Base-by-base conservation (phyloP, 768 basidiomycete species). In the Rhizopogon salebrosus region DNA sequence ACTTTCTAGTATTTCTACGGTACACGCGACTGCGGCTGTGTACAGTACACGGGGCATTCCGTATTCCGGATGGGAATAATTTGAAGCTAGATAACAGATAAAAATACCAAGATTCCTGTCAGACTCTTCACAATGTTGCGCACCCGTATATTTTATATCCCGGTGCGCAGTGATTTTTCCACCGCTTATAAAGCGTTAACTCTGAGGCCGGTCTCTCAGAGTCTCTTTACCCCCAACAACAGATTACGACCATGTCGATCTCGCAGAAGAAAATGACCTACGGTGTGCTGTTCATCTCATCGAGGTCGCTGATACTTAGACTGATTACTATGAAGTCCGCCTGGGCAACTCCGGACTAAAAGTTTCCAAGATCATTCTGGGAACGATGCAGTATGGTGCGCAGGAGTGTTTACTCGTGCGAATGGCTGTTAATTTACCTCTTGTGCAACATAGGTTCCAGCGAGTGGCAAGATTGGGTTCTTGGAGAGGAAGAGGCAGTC, bases 261-360 rank as follows among this genome's bases (percentile, higher is more conserved):
- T n/a, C n/a, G 3, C 50, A 48, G 27, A 51, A 51, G 27, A 18
- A 26, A 48, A 51, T 51, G 50, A 7, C 50, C 49, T 51, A 51
- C 3, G 50, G 50, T 51, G 22, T 13, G 50, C 31, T 8, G 4
- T 7, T 11, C 27, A 4, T n/a, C 16, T 6, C 20, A 34, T 16
- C 14, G 14, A 41, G 16, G 9, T 5, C 13, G 16, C 34, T 31
- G 20, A 29, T 46, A n/a, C n/a, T n/a, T n/a, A 23, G 31, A 24
- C 20, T 20, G 20, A 14, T 2, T 29, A 24, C 54, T 20, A 50
- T 41, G n/a, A 53, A 72, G 71, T 72, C 14, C 71, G 72, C 29
- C 63, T 72, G 6, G 77, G 85, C 69, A 59, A 69, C 36, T 73
- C 71, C 6, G 77, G 72, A 10, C 59, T 73, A 20, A 72, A 72